Evolutionary conservation across 306 rosid species (phyloP).

Genomic region (Senna siamea): DNA sequence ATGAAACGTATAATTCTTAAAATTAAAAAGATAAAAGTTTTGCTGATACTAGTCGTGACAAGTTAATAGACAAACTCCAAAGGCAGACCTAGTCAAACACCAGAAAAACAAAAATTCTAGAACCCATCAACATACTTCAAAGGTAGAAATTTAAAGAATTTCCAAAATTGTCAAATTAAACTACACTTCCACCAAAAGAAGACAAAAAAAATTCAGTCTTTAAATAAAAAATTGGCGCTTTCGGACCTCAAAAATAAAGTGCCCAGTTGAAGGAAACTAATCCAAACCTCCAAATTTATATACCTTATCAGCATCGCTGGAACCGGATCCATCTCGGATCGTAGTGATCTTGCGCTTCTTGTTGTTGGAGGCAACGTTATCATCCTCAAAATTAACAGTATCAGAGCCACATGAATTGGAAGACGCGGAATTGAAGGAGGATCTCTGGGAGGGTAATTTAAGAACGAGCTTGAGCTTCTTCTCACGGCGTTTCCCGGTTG

Average conservation of each 20-base stretch:
- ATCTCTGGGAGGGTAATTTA: constrained; percentile 53
- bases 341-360: constrained; percentile 59
- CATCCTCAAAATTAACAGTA: constrained; percentile 52
- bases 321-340: constrained; percentile 55
- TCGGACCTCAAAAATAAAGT: constrained; percentile 37
- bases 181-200: constrained; percentile 21
- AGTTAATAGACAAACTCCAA: constrained; percentile 22
- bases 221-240: constrained; percentile 23
- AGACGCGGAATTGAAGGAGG: constrained; percentile 52
- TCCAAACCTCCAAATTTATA: constrained; percentile 29
- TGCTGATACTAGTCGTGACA: background rate
- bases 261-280: background rate
- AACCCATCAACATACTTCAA: constrained; percentile 34
- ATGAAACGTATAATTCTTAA: constrained; percentile 38
- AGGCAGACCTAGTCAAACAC: constrained; percentile 50
- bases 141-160: constrained; percentile 63
- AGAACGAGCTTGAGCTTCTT: constrained; percentile 68
- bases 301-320: constrained; percentile 48
- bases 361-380: constrained; percentile 37
- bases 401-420: constrained; percentile 51
- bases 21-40: background rate
- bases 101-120: constrained; percentile 40
- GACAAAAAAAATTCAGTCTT: background rate
- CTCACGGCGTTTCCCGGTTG: constrained; percentile 52
- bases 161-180: constrained; percentile 49